Conservation (phyloP, 345 rosid species). For the Camelina laxa region DNA sequence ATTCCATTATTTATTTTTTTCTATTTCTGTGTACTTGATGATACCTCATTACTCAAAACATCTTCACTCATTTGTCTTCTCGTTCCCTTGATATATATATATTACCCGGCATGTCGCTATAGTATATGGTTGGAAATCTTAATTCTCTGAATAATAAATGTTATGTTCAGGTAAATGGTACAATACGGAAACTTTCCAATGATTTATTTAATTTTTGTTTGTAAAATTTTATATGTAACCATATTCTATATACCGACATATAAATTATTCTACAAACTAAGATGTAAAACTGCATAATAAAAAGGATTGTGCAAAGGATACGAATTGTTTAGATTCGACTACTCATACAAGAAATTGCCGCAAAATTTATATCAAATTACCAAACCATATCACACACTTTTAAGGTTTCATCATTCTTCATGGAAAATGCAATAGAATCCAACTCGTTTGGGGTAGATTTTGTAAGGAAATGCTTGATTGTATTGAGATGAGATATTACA, state of each 20-base stretch:
- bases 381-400: not conserved
- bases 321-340: not conserved
- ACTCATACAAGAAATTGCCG: not conserved
- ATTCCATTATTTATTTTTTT: not conserved
- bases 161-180: slow-evolving; percentile 18
- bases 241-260: not conserved
- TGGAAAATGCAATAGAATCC: not conserved
- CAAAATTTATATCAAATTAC: not conserved
- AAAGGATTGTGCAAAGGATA: not conserved
- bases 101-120: slow-evolving; percentile 22
- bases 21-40: slow-evolving; percentile 12
- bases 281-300: not conserved
- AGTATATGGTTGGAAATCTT: slow-evolving; percentile 32
- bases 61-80: slow-evolving; percentile 19
- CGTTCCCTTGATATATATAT: slow-evolving; percentile 12
- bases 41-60: not conserved
- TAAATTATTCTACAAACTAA: not conserved
- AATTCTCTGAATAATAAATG: slow-evolving; percentile 1
- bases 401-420: not conserved
- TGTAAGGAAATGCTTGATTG: too few relatives aligned
- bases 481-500: too few relatives aligned
- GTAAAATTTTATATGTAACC: not conserved
- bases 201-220: not conserved
- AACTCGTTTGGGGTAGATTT: not conserved
- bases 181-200: slow-evolving; percentile 25